A percentile compares a stretch with the other conserved stretches of the same genome.
These are phyloP conservation scores for Acrocalymma vagum DNA, from an alignment of 2,329 filamentous ascomycete species.

Conservation along the genomic window DNA sequence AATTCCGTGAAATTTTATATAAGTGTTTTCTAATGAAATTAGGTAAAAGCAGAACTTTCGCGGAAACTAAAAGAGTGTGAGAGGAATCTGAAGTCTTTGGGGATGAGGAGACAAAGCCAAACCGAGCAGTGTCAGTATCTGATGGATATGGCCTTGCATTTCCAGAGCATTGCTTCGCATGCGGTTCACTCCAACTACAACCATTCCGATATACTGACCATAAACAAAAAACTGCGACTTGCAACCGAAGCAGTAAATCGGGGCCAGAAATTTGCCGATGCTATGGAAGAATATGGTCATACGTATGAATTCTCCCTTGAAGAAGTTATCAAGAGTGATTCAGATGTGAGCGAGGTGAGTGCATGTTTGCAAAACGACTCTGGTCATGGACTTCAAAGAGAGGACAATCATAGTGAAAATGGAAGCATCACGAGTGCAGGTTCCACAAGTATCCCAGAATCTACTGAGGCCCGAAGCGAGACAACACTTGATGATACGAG, in stretches of 20 bases:
- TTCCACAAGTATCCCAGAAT: too few relatives aligned
- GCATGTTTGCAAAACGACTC: too few relatives aligned
- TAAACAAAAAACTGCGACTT: constrained; percentile 38
- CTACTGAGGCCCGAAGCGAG: not conserved
- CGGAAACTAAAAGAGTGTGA: constrained; percentile 37
- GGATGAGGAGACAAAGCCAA: constrained; percentile 40
- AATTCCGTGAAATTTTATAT: not conserved
- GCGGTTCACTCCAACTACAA: constrained; percentile 49
- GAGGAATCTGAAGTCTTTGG: constrained; percentile 38
- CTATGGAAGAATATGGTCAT: constrained; percentile 45
- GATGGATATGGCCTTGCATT: constrained; percentile 49
- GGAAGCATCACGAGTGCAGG: too few relatives aligned
- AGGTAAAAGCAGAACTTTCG: constrained; percentile 48
- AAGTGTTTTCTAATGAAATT: not conserved
- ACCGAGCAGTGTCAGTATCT: constrained; percentile 48
- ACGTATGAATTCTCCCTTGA: too few relatives aligned
- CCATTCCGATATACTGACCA: constrained; percentile 38
- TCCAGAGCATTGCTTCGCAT: constrained; percentile 46
- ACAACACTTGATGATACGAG: too few relatives aligned
- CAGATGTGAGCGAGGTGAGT: too few relatives aligned
- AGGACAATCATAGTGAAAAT: too few relatives aligned
- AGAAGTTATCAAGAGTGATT: too few relatives aligned
- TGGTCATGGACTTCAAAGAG: too few relatives aligned
- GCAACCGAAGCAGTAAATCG: constrained; percentile 43
- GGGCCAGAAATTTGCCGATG: constrained; percentile 28